Conservation (phyloP, 2,329 filamentous ascomycete species). For the Hortaea werneckii region DNA sequence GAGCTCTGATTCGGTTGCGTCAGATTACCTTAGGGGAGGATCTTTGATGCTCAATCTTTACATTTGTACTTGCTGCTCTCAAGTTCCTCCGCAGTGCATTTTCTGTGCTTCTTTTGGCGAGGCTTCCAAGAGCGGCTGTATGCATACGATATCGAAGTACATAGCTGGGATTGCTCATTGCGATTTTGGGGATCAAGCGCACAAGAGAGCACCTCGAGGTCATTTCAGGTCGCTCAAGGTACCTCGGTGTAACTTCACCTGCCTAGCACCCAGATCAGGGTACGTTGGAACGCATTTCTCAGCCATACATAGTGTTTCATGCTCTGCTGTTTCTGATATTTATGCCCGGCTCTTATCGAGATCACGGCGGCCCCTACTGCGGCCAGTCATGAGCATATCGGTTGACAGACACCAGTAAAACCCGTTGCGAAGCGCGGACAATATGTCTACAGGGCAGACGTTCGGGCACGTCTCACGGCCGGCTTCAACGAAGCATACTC, state of each 20-base stretch:
- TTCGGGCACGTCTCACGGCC: conserved; percentile 33
- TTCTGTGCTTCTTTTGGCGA: conserved; percentile 10
- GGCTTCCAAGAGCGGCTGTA: conserved; percentile 29
- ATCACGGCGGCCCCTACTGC: conserved; percentile 8
- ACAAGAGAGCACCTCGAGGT: conserved; percentile 17
- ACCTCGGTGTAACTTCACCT: conserved; percentile 17
- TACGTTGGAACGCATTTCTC: conserved; percentile 17
- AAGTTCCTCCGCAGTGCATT: conserved; percentile 13
- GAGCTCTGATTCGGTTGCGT: conserved; percentile 15
- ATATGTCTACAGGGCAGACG: conserved; percentile 35
- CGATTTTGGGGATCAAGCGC: conserved; percentile 16
- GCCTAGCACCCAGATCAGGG: conserved; percentile 24
- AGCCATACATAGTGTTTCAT: conserved; percentile 16
- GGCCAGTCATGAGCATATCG: conserved; percentile 13
- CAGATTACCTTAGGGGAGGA: conserved; percentile 15
- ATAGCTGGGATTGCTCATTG: conserved; percentile 11
- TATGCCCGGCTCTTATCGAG: conserved; percentile 11
- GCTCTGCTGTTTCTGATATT: conserved; percentile 13
- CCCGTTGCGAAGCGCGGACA: conserved; percentile 11
- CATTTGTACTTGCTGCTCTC: conserved; percentile 13
- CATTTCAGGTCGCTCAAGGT: conserved; percentile 8
- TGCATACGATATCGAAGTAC: conserved; percentile 26
- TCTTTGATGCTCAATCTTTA: conserved; percentile 12
- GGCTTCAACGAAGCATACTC: conserved; percentile 20
- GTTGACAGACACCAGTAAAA: conserved; percentile 14